Evolutionary conservation across 768 basidiomycete species (phyloP).

Genomic region (Lactarius psammicola): DNA sequence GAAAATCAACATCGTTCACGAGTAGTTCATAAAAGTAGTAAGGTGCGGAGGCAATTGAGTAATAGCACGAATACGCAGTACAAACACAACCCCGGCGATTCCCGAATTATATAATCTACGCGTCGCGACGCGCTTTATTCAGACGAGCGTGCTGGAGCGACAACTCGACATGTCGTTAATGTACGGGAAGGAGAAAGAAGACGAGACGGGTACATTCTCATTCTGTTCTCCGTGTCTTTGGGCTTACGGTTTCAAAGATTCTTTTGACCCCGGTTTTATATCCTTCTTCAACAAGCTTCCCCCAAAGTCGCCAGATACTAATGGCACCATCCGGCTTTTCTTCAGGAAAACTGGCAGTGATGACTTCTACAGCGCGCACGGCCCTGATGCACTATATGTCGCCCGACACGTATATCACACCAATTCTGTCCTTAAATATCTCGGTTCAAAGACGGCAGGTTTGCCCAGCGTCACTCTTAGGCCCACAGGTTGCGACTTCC

Average conservation of each 20-base stretch:
- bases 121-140: slow-evolving; percentile 11
- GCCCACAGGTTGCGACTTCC: slow-evolving; percentile 68
- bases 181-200: slow-evolving; percentile 65
- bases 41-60: too few species aligned
- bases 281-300: slow-evolving; percentile 63
- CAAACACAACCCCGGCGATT: not conserved
- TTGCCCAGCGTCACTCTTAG: slow-evolving; percentile 80
- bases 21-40: too few species aligned
- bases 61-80: not conserved
- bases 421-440: slow-evolving; percentile 88
- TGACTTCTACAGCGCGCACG: slow-evolving; percentile 87
- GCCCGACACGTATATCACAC: slow-evolving; percentile 84
- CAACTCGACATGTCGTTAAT: slow-evolving; percentile 48
- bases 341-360: slow-evolving; percentile 52
- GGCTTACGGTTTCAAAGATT: slow-evolving; percentile 4
- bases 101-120: slow-evolving; percentile 16
- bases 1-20: not conserved
- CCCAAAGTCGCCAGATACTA: slow-evolving; percentile 60
- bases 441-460: slow-evolving; percentile 60
- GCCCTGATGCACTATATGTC: slow-evolving; percentile 82
- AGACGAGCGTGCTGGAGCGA: not conserved
- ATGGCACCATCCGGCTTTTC: slow-evolving; percentile 86
- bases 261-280: slow-evolving; percentile 56
- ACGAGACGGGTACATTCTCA: slow-evolving; percentile 31
- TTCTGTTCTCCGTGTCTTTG: not conserved